Evolutionary conservation across 78 protist species (phyloP).

Genomic region (Dictyostelium capitatum): DNA sequence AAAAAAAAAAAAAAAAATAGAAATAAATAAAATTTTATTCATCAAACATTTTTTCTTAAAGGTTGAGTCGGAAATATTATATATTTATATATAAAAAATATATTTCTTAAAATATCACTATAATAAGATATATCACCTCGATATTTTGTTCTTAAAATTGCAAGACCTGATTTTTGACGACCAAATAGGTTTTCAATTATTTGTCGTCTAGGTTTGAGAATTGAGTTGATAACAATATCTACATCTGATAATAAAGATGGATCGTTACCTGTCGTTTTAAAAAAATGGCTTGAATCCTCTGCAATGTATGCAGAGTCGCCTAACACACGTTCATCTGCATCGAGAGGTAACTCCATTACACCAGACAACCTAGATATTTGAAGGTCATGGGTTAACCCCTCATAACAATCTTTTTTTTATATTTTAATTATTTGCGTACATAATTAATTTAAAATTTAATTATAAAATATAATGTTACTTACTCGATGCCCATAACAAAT

Average conservation of each 20-base stretch:
- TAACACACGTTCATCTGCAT: too few species aligned
- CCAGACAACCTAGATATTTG: neutral
- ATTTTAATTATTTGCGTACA: neutral
- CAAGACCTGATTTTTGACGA: neutral
- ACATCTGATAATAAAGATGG: neutral
- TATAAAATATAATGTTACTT: neutral
- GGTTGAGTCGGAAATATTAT: too few species aligned
- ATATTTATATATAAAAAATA: too few species aligned
- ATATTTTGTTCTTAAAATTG: neutral
- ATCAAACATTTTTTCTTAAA: too few species aligned
- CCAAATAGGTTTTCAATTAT: slow-evolving; percentile 5
- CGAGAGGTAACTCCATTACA: neutral
- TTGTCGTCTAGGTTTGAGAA: neutral
- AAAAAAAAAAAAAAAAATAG: too few species aligned
- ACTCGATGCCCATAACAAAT: too few species aligned
- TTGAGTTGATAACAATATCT: neutral
- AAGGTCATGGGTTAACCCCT: neutral
- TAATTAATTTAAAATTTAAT: neutral
- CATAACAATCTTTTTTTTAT: neutral
- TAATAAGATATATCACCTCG: slow-evolving; percentile 9
- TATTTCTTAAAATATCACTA: slow-evolving; percentile 16
- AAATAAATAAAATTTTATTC: too few species aligned
- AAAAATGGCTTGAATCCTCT: too few species aligned
- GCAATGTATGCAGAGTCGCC: too few species aligned
- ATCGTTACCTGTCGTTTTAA: too few species aligned